These are phyloP conservation scores for Auricularia heimuer DNA, from an alignment of 768 basidiomycete genomes.

Conservation along the genomic window DNA sequence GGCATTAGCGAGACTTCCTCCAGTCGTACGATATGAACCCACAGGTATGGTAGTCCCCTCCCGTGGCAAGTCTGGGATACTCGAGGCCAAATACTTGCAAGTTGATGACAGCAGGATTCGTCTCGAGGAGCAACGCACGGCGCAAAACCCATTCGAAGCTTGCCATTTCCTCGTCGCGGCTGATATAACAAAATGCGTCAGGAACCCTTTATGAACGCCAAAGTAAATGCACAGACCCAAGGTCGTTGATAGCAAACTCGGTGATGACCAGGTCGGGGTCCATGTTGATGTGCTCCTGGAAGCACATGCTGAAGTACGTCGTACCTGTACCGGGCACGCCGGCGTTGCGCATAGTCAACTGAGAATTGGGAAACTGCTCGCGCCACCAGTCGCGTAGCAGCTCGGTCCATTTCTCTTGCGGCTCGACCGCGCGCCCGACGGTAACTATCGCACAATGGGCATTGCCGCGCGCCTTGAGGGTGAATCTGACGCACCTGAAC, in stretches of 20 bases:
- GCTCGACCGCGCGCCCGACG: neutral
- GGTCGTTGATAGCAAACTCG: constrained; percentile 10
- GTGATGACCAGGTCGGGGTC: constrained; percentile 10
- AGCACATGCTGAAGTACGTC: constrained; percentile 11
- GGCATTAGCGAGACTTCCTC: neutral
- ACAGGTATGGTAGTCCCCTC: neutral
- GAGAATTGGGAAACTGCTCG: constrained; percentile 6
- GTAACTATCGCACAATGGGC: neutral
- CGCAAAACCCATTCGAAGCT: constrained; percentile 26
- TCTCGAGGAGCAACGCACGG: constrained; percentile 18
- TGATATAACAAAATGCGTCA: neutral
- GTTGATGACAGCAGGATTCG: constrained; percentile 23
- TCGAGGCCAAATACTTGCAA: constrained; percentile 5
- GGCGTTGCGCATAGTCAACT: constrained; percentile 5
- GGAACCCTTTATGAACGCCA: too few species aligned
- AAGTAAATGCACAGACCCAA: neutral
- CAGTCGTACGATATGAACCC: neutral
- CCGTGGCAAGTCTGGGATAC: neutral
- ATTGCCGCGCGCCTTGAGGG: neutral
- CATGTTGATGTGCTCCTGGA: constrained; percentile 6
- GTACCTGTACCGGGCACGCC: constrained; percentile 8
- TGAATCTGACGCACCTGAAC: constrained; percentile 9
- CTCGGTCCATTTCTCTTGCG: constrained; percentile 4
- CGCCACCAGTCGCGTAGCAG: constrained; percentile 1
- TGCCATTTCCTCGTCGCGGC: constrained; percentile 7